Conservation (phyloP, 768 basidiomycete species). For the Chlorophyllum brunneum region DNA sequence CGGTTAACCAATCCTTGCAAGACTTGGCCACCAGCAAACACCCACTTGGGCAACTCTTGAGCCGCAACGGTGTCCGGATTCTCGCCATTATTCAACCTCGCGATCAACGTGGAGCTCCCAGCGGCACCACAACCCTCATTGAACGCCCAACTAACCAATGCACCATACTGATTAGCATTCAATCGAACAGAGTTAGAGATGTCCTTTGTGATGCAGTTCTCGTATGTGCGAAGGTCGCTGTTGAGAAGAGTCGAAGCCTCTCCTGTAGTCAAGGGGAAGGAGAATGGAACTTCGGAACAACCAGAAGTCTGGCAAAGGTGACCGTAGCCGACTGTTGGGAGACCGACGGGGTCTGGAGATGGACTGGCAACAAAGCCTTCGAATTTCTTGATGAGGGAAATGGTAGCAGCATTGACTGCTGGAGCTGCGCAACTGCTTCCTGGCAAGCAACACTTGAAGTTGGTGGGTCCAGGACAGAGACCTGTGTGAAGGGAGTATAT, state of each 20-base stretch:
- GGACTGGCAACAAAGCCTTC: constrained; percentile 33
- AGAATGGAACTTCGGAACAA: constrained; percentile 30
- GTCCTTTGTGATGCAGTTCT: constrained; percentile 22
- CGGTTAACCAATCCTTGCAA: constrained; percentile 24
- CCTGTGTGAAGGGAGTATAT: constrained; percentile 21
- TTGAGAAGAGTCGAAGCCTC: constrained; percentile 25
- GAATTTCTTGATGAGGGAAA: constrained; percentile 26
- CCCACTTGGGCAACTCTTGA: constrained; percentile 29
- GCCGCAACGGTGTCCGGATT: constrained; percentile 28
- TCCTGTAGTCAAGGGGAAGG: constrained; percentile 28
- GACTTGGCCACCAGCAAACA: constrained; percentile 23
- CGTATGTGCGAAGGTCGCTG: constrained; percentile 20
- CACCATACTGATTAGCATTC: constrained; percentile 31
- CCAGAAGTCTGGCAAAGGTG: constrained; percentile 27
- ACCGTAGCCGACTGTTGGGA: constrained; percentile 33
- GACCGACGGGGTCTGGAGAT: constrained; percentile 31
- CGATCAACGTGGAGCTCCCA: constrained; percentile 23
- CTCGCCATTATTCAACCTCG: constrained; percentile 26
- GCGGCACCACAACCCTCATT: constrained; percentile 26
- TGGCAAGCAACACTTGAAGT: constrained; percentile 26
- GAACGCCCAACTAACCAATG: constrained; percentile 27
- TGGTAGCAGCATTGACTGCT: constrained; percentile 25
- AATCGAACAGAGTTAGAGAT: constrained; percentile 20
- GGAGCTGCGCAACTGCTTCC: constrained; percentile 15
- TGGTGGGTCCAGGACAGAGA: constrained; percentile 25